Percentiles rank a stretch among this genome's conserved stretches.
These are phyloP conservation scores for Marasmius tenuissimus DNA, from an alignment of 1,284 basidiomycete species.

Conservation along the genomic window DNA sequence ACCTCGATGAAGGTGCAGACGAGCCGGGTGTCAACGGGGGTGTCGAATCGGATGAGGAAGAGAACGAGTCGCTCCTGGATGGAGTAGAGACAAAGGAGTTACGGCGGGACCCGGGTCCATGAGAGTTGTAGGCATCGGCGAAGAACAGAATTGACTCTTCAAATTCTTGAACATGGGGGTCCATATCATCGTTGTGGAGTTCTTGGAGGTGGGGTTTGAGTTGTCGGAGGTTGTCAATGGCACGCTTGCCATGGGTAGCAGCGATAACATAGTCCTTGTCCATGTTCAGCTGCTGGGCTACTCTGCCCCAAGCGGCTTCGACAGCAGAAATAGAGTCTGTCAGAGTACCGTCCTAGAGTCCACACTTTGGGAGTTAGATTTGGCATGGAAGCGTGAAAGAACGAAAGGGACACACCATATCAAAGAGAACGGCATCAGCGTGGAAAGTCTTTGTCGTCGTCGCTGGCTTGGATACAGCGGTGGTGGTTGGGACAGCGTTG, in stretches of 20 bases:
- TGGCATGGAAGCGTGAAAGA: background rate
- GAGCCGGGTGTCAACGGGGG: conserved; percentile 33
- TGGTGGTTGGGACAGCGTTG: background rate
- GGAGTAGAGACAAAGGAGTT: conserved; percentile 21
- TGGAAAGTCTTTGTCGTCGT: conserved; percentile 32
- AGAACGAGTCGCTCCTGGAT: conserved; percentile 14
- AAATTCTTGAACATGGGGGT: conserved; percentile 64
- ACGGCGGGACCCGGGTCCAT: conserved; percentile 37
- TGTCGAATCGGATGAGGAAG: conserved; percentile 33
- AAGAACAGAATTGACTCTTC: conserved; percentile 72
- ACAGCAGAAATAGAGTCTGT: conserved; percentile 77
- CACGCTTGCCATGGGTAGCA: conserved; percentile 76
- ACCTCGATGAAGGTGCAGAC: conserved; percentile 41
- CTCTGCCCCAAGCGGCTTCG: conserved; percentile 77
- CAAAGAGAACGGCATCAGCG: conserved; percentile 68
- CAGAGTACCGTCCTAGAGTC: conserved; percentile 62
- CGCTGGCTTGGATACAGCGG: background rate
- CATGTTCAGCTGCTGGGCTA: conserved; percentile 67
- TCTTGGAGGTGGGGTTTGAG: conserved; percentile 57
- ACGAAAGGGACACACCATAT: conserved; percentile 55
- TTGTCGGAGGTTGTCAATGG: conserved; percentile 61
- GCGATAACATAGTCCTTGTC: conserved; percentile 65
- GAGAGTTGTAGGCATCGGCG: conserved; percentile 61
- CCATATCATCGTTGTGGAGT: conserved; percentile 73
- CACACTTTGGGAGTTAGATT: conserved; percentile 17